Percentiles rank a stretch among this genome's conserved stretches.
phyloP scores from a whole-genome alignment of 2,329 filamentous ascomycete genomes.

The Lachnellula willkommii region DNA sequence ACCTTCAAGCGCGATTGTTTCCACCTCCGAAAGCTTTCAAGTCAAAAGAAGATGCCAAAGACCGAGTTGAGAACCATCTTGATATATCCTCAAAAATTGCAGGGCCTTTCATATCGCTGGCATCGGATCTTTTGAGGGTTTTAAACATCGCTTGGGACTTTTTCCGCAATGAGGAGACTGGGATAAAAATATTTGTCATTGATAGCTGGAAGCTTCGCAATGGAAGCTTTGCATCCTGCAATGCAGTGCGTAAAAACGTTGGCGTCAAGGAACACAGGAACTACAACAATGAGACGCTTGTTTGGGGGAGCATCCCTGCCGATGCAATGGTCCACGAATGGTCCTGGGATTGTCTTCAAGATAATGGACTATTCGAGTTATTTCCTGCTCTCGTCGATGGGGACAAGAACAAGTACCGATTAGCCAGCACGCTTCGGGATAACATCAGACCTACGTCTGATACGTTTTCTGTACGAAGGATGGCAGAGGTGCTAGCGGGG shows the following conservation, averaged over 20 bases:
- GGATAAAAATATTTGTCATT: neutral
- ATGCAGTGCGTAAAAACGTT: neutral
- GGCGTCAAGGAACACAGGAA: neutral
- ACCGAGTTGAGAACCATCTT: neutral
- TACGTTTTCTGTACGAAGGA: neutral
- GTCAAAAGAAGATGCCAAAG: neutral
- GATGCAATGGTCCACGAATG: neutral
- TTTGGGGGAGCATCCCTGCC: neutral
- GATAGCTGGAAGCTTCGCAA: neutral
- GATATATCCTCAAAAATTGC: neutral
- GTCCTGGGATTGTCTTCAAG: neutral
- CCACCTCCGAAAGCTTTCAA: neutral
- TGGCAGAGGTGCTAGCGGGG: neutral
- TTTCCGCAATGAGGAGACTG: neutral
- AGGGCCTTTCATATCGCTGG: neutral
- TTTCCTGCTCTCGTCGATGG: neutral
- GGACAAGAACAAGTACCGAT: neutral
- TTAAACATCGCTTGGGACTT: neutral
- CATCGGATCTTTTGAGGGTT: neutral
- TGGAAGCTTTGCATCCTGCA: neutral
- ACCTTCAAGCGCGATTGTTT: neutral
- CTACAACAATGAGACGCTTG: neutral
- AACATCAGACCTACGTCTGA: neutral
- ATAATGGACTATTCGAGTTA: neutral
- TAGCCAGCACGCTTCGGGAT: neutral